Conservation (phyloP, 495 filamentous ascomycete species). For the Massariosphaeria phaeospora region DNA sequence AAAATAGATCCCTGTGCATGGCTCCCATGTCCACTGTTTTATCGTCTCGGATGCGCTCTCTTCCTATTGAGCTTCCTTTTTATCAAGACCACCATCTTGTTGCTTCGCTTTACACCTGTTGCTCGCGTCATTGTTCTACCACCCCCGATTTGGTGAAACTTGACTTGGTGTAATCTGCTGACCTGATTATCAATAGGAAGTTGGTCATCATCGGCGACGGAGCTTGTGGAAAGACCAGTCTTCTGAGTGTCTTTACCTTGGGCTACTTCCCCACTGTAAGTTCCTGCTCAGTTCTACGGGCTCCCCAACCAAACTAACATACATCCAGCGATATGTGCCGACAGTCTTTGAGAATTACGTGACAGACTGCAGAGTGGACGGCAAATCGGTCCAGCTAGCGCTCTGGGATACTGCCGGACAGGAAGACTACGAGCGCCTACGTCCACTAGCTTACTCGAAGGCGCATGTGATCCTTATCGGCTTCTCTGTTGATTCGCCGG, state of each 20-base stretch:
- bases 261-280: conserved; percentile 97
- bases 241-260: conserved; percentile 95
- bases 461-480: conserved; percentile 97
- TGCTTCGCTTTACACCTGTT: too few relatives aligned
- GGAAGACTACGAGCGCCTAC: conserved; percentile 60
- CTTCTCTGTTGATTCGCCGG: conserved; percentile 90
- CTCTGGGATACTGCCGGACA: conserved; percentile 49
- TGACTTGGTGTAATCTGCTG: conserved; percentile 25
- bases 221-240: conserved; percentile 96
- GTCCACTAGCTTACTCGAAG: conserved; percentile 93
- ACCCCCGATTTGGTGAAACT: too few relatives aligned
- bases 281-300: conserved; percentile 23
- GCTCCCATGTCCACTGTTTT: conserved; percentile 27
- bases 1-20: conserved; percentile 30
- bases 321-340: conserved; percentile 36
- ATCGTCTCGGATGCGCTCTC: conserved; percentile 24
- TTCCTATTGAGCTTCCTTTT: conserved; percentile 1
- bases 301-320: conserved; percentile 22
- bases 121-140: too few relatives aligned
- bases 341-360: conserved; percentile 49
- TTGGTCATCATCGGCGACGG: conserved; percentile 98
- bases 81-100: too few relatives aligned
- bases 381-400: conserved; percentile 47
- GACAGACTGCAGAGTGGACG: conserved; percentile 47
- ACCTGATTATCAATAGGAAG: conserved; percentile 60